Evolutionary conservation across 2,329 filamentous ascomycete species (phyloP), one percentile per base, ranked within the genome.

Genomic region (Capronia americana): DNA sequence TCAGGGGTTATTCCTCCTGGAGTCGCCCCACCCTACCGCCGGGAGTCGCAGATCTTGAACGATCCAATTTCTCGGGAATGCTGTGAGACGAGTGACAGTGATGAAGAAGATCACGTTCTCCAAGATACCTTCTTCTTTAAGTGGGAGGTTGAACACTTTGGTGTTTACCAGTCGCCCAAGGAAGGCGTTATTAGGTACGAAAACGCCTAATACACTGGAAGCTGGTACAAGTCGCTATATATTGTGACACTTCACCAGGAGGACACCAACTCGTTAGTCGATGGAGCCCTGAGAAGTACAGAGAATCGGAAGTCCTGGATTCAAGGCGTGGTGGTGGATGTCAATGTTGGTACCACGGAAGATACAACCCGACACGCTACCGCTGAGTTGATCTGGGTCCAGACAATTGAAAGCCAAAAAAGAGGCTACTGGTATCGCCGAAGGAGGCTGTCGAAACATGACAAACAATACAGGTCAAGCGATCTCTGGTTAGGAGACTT

Each of bases 401-500:
- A 86, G 41, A 72, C 69, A 0, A 11, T 78, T 0, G 76, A 72
- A 1, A 58, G 73, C 0, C 73, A 73, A 0, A 73, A 69, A 3
- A 74, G 73, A 17, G 67, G 75, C 14, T 75, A 92, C 0, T 94
- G 88, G 80, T 95, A 93, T 73, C 82, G 82, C 8, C 76, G 95
- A 0, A 73, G 72, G 1, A 69, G 65, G 0, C 89, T 92, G 0
- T 81, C 87, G 0, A 30, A 68, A 0, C 11, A 28, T n/a, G 96
- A 95, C 72, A 68, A 67, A 11, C 78, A 86, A 1, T 93, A 89
- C 71, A 85, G 88, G 65, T 57, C 77, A 0, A 83, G 86, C 0
- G 94, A 92, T 68, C 66, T 88, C 0, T 95, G 91, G 91, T 77
- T 93, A 0, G 89, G 87, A 0, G 84, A 90, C 60, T 79, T 95